Percentiles rank a stretch among this genome's conserved stretches.
Evolutionary conservation across 2,329 filamentous ascomycete genomes (phyloP).

Genomic region (Monosporascus sp.): DNA sequence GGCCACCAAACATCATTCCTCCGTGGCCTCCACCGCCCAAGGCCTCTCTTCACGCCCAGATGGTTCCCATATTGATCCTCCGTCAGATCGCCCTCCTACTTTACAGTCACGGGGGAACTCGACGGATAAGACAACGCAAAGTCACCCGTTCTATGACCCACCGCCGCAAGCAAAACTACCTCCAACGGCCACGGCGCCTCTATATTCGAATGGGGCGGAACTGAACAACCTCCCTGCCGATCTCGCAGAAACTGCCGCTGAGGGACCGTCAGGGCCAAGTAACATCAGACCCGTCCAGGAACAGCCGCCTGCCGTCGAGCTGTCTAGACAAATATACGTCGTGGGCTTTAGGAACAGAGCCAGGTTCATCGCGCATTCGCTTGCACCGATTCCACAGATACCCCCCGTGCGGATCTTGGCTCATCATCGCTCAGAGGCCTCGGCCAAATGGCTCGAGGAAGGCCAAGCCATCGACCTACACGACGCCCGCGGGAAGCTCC

Average conservation of each 20-base stretch:
- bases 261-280: background rate
- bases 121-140: background rate
- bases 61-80: conserved; percentile 16
- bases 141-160: conserved; percentile 9
- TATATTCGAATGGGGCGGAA: background rate
- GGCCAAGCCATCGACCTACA: conserved; percentile 39
- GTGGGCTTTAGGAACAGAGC: conserved; percentile 61
- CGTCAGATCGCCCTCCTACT: conserved; percentile 9
- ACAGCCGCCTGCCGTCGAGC: conserved; percentile 19
- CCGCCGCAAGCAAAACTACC: conserved; percentile 1
- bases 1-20: conserved; percentile 25
- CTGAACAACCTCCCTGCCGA: background rate
- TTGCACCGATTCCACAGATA: conserved; percentile 51
- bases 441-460: conserved; percentile 42
- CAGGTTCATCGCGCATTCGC: conserved; percentile 59
- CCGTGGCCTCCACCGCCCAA: conserved; percentile 18
- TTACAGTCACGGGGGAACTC: background rate
- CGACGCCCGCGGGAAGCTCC: conserved; percentile 32
- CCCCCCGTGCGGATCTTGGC: conserved; percentile 62
- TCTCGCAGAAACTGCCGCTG: background rate
- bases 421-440: conserved; percentile 36
- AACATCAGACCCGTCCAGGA: background rate
- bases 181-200: background rate
- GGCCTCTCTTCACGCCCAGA: conserved; percentile 20
- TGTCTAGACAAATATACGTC: conserved; percentile 47